Conservation (phyloP, 768 basidiomycete genomes). For the Phylloporus sp. region DNA sequence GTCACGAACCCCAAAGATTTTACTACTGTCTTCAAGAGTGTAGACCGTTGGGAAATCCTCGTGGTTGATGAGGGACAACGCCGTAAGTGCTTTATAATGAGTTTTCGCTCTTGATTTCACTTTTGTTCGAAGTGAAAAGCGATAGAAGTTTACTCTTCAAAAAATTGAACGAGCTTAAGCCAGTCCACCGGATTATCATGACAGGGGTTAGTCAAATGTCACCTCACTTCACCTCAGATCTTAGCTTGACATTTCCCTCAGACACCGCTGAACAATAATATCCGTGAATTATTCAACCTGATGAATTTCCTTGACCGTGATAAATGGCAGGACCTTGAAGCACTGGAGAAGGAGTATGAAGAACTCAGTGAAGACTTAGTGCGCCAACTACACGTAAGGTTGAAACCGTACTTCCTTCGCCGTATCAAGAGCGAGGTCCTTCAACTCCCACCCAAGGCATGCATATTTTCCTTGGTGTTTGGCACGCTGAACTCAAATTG, state of each 20-base stretch:
- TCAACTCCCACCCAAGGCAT: slow-evolving; percentile 86
- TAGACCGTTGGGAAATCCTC: slow-evolving; percentile 91
- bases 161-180: slow-evolving; percentile 75
- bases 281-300: slow-evolving; percentile 92
- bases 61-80: slow-evolving; percentile 93
- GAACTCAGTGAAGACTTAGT: slow-evolving; percentile 78
- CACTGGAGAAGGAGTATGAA: slow-evolving; percentile 68
- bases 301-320: slow-evolving; percentile 90
- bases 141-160: slow-evolving; percentile 77
- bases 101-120: background rate
- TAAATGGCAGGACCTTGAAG: slow-evolving; percentile 73
- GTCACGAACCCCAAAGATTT: slow-evolving; percentile 69
- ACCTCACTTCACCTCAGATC: background rate
- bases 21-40: slow-evolving; percentile 65
- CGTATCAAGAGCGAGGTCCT: slow-evolving; percentile 92
- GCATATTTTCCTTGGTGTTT: background rate
- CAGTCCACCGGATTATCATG: slow-evolving; percentile 80
- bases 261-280: slow-evolving; percentile 97
- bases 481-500: slow-evolving; percentile 2
- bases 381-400: slow-evolving; percentile 68
- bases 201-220: slow-evolving; percentile 60
- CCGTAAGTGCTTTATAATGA: slow-evolving; percentile 46
- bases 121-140: slow-evolving; percentile 64
- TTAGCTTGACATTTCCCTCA: slow-evolving; percentile 24
- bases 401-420: slow-evolving; percentile 90